These are phyloP conservation scores for Prunus persica DNA, from an alignment of 306 rosid genomes.

Conservation along the genomic window DNA sequence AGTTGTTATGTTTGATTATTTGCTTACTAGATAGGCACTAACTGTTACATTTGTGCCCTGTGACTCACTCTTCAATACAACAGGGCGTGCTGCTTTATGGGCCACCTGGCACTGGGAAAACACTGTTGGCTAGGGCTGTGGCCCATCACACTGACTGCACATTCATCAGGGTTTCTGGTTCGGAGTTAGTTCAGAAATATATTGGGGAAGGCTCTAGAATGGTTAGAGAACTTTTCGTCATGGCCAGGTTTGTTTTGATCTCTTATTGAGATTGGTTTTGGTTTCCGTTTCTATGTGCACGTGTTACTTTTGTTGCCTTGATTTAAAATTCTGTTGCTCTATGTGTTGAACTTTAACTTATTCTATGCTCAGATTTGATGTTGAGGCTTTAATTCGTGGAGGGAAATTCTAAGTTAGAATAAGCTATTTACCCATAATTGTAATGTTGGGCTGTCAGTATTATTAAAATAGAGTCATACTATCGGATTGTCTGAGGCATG, in stretches of 20 bases:
- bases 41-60: slow-evolving; percentile 2
- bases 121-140: slow-evolving; percentile 97
- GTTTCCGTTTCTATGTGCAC: neutral
- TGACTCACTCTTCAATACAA: slow-evolving; percentile 6
- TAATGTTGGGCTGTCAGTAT: neutral
- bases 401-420: neutral
- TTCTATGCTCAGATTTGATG: neutral
- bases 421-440: too few species aligned
- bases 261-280: slow-evolving; percentile 6
- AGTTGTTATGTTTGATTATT: neutral
- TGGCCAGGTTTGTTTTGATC: slow-evolving; percentile 82
- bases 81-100: slow-evolving; percentile 95
- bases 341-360: neutral
- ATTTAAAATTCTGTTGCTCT: neutral
- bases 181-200: slow-evolving; percentile 95
- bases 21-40: neutral
- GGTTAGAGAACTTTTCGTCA: slow-evolving; percentile 97
- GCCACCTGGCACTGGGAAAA: slow-evolving; percentile 98
- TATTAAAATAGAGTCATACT: too few species aligned
- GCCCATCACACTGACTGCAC: slow-evolving; percentile 99
- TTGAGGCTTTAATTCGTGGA: neutral
- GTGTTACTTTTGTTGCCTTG: neutral
- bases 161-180: slow-evolving; percentile 98
- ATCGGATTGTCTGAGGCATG: neutral
- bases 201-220: slow-evolving; percentile 99